These are phyloP conservation scores for Posidonia australis DNA, from an alignment of 106 monocot genomes.

Conservation along the genomic window DNA sequence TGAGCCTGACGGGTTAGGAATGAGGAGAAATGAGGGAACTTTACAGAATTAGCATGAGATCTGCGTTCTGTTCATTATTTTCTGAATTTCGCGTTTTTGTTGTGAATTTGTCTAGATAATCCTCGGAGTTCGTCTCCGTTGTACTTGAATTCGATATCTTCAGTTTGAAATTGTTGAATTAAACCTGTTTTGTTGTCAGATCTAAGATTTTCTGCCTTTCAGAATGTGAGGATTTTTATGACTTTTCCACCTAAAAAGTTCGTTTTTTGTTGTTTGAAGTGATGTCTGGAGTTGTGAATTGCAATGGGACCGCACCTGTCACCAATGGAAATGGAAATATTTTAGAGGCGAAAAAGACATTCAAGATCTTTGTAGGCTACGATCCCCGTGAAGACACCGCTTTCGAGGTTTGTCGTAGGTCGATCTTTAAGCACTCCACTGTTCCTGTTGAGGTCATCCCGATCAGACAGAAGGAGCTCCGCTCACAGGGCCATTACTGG, in stretches of 20 bases:
- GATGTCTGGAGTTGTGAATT: not conserved
- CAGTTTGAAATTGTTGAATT: not conserved
- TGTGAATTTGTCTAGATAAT: not conserved
- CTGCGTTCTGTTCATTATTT: no score
- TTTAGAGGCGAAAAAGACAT: conserved; percentile 4
- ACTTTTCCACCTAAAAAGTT: not conserved
- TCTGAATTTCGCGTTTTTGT: no score
- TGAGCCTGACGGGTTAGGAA: no score
- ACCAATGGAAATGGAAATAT: not conserved
- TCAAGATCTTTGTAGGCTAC: conserved; percentile 82
- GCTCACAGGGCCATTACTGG: conserved; percentile 52
- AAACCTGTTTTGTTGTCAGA: not conserved
- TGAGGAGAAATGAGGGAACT: no score
- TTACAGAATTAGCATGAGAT: no score
- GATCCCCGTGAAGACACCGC: conserved; percentile 77
- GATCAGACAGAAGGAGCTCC: conserved; percentile 69
- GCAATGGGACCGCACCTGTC: not conserved
- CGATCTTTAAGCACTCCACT: conserved; percentile 55
- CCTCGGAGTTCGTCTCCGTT: not conserved
- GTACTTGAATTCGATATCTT: not conserved
- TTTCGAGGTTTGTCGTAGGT: conserved; percentile 63
- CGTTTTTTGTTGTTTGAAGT: not conserved
- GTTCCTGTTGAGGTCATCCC: conserved; percentile 50
- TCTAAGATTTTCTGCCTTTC: not conserved
- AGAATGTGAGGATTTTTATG: not conserved